phyloP scores from a whole-genome alignment of 805 yeast species.

The Pichia membranifaciens region DNA sequence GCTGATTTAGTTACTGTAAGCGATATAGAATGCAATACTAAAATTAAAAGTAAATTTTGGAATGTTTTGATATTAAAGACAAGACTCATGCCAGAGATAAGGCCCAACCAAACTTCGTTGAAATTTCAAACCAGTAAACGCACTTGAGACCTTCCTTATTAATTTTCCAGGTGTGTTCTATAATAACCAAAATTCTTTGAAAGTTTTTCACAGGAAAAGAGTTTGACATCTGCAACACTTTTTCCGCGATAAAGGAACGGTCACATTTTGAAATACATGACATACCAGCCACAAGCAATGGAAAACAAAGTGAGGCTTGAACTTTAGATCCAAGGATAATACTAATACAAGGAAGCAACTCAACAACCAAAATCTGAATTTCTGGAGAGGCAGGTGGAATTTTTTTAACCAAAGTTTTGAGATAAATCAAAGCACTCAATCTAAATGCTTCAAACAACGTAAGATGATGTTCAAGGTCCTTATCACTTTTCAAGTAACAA shows the following conservation, averaged over 20 bases:
- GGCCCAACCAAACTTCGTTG: conserved; percentile 32
- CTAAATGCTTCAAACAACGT: conserved; percentile 32
- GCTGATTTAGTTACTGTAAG: background rate
- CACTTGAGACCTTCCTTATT: conserved; percentile 29
- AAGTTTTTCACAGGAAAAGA: conserved; percentile 31
- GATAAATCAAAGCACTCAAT: conserved; percentile 17
- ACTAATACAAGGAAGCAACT: conserved; percentile 14
- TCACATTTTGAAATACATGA: conserved; percentile 20
- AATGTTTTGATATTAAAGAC: background rate
- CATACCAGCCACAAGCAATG: conserved; percentile 30
- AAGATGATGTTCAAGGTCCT: conserved; percentile 28
- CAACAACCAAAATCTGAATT: conserved; percentile 16
- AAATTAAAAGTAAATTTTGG: no score
- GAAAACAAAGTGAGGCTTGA: conserved; percentile 29
- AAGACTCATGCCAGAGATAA: conserved; percentile 18
- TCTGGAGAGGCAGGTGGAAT: conserved; percentile 21
- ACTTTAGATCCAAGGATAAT: conserved; percentile 16
- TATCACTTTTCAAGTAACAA: conserved; percentile 16
- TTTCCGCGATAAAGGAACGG: conserved; percentile 19
- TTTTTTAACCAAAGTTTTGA: conserved; percentile 16
- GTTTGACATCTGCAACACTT: conserved; percentile 22
- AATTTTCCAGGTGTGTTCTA: conserved; percentile 32
- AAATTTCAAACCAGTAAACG: conserved; percentile 33
- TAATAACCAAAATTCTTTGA: conserved; percentile 26
- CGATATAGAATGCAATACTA: no score